Percentiles rank a stretch among this genome's conserved stretches.
Conservation (phyloP, 805 yeast species). For the Allodekkera sacchari region DNA sequence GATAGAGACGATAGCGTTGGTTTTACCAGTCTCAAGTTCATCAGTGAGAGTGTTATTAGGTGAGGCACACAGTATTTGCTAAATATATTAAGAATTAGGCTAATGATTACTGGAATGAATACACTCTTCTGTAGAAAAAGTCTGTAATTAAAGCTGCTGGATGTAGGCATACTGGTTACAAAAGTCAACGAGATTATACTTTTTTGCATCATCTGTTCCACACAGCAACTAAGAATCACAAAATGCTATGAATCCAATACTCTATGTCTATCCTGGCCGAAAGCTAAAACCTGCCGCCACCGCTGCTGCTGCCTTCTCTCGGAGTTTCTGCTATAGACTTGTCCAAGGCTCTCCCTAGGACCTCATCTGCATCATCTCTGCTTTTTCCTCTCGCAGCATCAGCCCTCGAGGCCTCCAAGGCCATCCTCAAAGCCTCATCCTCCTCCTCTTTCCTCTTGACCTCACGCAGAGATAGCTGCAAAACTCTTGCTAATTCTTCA, state of each 20-base stretch:
- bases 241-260: no score
- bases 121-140: no score
- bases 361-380: conserved; percentile 19
- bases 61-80: no score
- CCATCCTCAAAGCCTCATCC: conserved; percentile 1
- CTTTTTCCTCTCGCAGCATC: not conserved
- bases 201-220: no score
- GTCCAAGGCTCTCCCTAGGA: conserved; percentile 19
- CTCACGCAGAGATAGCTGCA: conserved; percentile 3
- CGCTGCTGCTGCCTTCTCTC: not conserved
- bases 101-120: no score
- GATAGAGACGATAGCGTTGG: conserved; percentile 19
- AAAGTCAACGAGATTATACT: no score
- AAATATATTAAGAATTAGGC: no score
- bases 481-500: conserved; percentile 5
- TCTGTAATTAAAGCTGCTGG: no score
- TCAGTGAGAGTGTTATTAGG: conserved; percentile 26
- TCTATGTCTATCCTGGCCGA: no score
- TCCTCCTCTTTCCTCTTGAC: not conserved
- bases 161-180: no score
- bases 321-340: conserved; percentile 11
- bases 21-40: conserved; percentile 24
- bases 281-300: no score
- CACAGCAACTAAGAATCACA: no score
- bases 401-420: not conserved